Evolutionary conservation across 2,329 filamentous ascomycete species (phyloP), one percentile per base, ranked within the genome.

Genomic region (Calonectria naviculata): DNA sequence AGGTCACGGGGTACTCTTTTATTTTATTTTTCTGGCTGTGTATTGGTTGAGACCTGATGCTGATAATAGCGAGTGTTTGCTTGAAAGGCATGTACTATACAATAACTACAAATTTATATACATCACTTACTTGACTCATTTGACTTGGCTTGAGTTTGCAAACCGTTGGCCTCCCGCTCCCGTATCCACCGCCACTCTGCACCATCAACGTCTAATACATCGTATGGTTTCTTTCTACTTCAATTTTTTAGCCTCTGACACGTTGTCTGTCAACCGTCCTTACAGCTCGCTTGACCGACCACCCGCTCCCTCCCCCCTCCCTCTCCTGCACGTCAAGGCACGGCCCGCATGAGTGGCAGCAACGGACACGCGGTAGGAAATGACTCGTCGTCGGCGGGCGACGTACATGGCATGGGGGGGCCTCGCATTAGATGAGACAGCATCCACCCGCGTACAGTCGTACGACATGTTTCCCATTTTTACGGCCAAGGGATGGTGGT

Each of bases 261-360:
- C 52, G 21, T 19, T 47, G 29, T 29, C 10, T 21, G 28, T 63
- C 52, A 26, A 31, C 52, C 7, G 38, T 52, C 10, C 21, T 61
- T 41, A 61, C 56, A 44, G 36, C 36, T 61, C 38, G 12, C 38
- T n/a, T 61, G 15, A 31, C 4, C 10, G 8, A 9, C 17, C 31
- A 24, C 21, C 46, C 24, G 24, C 36, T 10, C 26, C 26, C 15
- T 13, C 13, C 5, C 28, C 38, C 8, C 26, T 26, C 29, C 21
- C 6, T 31, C 21, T 6, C 19, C 49, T 66, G 63, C 63, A 66
- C 63, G 63, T 66, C 63, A 66, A 46, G 63, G 47, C 63, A 46
- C 63, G 63, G 63, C 63, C 34, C 63, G 63, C 63, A 54, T 52
- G 24, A 42, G n/a, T 29, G 34, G 28, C 62, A 49, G 21, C n/a